Evolutionary conservation across 2,329 filamentous ascomycete genomes (phyloP), one percentile per base, ranked within the genome.

Genomic region (Hortaea werneckii): DNA sequence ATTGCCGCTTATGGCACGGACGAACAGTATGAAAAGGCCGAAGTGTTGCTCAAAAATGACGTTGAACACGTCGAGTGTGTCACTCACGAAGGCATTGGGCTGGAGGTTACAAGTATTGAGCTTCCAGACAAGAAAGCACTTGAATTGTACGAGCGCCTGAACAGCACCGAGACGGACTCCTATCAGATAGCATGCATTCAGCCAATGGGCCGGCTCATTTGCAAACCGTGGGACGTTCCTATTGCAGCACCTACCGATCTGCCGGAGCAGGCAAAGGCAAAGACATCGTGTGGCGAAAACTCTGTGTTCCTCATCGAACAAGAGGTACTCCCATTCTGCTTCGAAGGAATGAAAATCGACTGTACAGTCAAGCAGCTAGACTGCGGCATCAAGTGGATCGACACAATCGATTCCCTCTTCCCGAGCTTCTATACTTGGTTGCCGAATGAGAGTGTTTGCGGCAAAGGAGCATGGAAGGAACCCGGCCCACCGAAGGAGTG

Each of bases 231-330:
- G 66, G 57, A 65, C 11, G 61, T 73, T 40, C 72, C 70, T 0
- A 41, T 64, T 55, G 27, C 54, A 37, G 54, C 52, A 32, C 52
- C 51, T 35, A 42, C 52, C 29, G 53, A 58, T 48, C 41, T 61
- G 28, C 50, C 57, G n/a, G 20, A 50, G 27, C 41, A 52, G 12
- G 37, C 54, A 47, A 47, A 44, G 10, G 43, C 43, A 2, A 42
- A 39, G 1, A 27, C 46, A 8, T 49, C 49, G 6, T 54, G 64
- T 11, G 38, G 51, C n/a, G 69, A 76, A 38, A 71, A 69, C 40
- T 65, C 69, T 50, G 60, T 62, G 9, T 82, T 94, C 52, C 78
- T 84, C 57, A 59, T 95, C 3, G 88, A 95, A 49, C 75, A 79
- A 27, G 63, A 73, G 4, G 61, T 78, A 2, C 65, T 84, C 12